Evolutionary conservation across 1,284 basidiomycete genomes (phyloP).

Genomic region (Psilocybe mexicana): DNA sequence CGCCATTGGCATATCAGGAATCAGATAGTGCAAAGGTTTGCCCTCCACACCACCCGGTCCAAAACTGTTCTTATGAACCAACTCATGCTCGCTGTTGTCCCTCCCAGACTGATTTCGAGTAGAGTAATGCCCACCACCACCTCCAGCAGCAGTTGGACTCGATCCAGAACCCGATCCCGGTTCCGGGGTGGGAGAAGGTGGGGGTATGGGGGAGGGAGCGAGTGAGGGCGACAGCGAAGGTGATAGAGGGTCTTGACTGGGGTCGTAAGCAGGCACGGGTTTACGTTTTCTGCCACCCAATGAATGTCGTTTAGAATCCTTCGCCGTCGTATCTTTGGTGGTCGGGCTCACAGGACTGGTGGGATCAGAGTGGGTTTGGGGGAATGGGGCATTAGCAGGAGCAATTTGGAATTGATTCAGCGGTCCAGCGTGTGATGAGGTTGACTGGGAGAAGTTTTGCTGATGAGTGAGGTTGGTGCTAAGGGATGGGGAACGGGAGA

Average conservation of each 20-base stretch:
- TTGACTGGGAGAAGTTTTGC: constrained; percentile 8
- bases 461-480: constrained; percentile 14
- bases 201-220: constrained; percentile 13
- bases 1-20: constrained; percentile 38
- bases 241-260: constrained; percentile 16
- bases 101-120: constrained; percentile 23
- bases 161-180: not conserved
- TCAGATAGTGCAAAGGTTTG: constrained; percentile 40
- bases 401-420: constrained; percentile 1
- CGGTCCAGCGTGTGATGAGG: constrained; percentile 11
- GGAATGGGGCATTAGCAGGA: too few relatives aligned
- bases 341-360: constrained; percentile 3
- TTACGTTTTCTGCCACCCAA: constrained; percentile 36
- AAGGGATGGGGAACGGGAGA: constrained; percentile 19
- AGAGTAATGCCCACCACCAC: constrained; percentile 26
- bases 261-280: constrained; percentile 44
- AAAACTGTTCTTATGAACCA: constrained; percentile 41
- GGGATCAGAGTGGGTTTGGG: not conserved
- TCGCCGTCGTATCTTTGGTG: constrained; percentile 5
- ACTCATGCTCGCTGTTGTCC: constrained; percentile 24
- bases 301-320: constrained; percentile 24
- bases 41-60: constrained; percentile 38
- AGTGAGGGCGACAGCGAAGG: constrained; percentile 15
- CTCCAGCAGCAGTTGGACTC: not conserved
- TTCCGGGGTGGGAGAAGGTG: constrained; percentile 10